Evolutionary conservation across 768 basidiomycete species (phyloP).

Genomic region (Peribolospora baueri): DNA sequence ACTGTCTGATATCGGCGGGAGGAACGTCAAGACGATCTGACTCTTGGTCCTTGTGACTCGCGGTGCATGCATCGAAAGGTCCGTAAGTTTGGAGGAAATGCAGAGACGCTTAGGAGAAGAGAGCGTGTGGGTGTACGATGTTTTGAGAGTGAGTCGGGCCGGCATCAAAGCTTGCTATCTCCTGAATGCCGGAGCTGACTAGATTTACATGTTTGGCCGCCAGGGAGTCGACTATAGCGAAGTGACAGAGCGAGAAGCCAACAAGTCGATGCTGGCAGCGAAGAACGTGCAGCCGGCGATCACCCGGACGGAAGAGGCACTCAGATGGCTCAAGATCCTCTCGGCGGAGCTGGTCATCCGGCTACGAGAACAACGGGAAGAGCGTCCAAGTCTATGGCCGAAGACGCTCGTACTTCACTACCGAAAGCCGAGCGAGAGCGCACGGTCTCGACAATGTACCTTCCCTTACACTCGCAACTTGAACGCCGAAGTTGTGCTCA

Average conservation of each 20-base stretch:
- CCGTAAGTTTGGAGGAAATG: conserved; percentile 20
- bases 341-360: conserved; percentile 72
- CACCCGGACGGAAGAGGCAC: conserved; percentile 44
- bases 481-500: conserved; percentile 48
- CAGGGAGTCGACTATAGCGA: conserved; percentile 64
- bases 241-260: conserved; percentile 26
- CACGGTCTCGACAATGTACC: conserved; percentile 54
- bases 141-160: conserved; percentile 38
- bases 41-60: not conserved
- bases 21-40: not conserved
- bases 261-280: conserved; percentile 83
- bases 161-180: no score
- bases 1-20: not conserved
- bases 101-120: conserved; percentile 24
- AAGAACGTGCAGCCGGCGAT: conserved; percentile 73
- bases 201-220: conserved; percentile 1
- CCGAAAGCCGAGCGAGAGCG: conserved; percentile 40
- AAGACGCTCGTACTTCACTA: conserved; percentile 64
- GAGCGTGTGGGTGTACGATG: conserved; percentile 66
- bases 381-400: conserved; percentile 47
- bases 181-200: not conserved
- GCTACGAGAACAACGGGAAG: conserved; percentile 51
- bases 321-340: conserved; percentile 59
- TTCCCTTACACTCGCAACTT: conserved; percentile 63
- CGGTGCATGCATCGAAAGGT: conserved; percentile 7